Evolutionary conservation across 768 basidiomycete species (phyloP).

Genomic region (Suillus brevipes): DNA sequence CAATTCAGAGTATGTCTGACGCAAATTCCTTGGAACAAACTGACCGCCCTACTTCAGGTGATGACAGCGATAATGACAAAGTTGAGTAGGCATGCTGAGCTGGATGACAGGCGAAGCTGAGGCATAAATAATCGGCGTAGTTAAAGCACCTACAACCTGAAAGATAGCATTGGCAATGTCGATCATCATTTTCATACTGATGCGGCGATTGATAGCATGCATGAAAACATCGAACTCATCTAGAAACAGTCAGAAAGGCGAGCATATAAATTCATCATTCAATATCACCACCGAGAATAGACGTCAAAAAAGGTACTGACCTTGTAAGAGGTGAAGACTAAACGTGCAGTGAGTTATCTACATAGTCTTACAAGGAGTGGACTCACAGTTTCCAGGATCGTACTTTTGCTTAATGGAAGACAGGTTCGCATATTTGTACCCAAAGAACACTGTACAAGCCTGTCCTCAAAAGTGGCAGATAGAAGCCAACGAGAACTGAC

Average conservation of each 20-base stretch:
- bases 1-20: no score
- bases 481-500: background rate
- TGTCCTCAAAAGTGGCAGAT: background rate
- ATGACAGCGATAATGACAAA: no score
- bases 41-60: no score
- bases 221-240: slow-evolving; percentile 99
- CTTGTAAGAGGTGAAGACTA: slow-evolving; percentile 24
- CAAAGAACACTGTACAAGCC: slow-evolving; percentile 18
- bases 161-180: slow-evolving; percentile 72
- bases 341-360: background rate
- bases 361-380: background rate
- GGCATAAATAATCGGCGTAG: no score
- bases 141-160: no score
- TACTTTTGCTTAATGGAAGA: slow-evolving; percentile 24
- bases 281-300: background rate
- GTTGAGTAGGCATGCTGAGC: no score
- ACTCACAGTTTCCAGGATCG: slow-evolving; percentile 21
- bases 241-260: slow-evolving; percentile 25
- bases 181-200: slow-evolving; percentile 96
- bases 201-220: slow-evolving; percentile 90
- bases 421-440: slow-evolving; percentile 19
- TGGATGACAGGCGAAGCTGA: no score
- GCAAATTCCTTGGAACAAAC: no score
- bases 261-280: background rate
- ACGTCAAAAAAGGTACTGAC: slow-evolving; percentile 4